A percentile compares a stretch with the other conserved stretches of the same genome.
Conservation (phyloP, 139 green algal species). For the Micractinium sp. region DNA sequence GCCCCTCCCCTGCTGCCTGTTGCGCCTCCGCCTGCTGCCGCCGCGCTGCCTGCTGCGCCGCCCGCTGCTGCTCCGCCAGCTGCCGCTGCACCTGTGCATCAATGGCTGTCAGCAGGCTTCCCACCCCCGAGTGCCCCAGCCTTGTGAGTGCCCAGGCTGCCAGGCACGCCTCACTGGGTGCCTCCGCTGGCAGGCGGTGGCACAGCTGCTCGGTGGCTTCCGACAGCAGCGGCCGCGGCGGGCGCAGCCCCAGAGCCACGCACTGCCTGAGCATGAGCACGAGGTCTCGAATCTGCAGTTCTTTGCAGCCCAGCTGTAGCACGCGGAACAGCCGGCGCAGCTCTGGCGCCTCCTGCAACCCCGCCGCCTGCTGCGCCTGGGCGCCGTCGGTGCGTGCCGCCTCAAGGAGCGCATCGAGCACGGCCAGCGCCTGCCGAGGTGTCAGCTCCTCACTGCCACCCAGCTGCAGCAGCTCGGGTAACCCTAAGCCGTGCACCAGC, state of each 20-base stretch:
- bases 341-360: not conserved
- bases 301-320: not conserved
- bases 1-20: not conserved
- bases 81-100: not conserved
- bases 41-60: no score
- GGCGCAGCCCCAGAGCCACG: not conserved
- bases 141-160: conserved; percentile 10
- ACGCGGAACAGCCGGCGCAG: not conserved
- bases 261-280: not conserved
- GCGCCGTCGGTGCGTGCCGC: not conserved
- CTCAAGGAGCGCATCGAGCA: not conserved
- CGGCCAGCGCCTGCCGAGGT: not conserved
- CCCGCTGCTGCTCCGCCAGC: not conserved
- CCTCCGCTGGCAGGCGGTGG: not conserved
- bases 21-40: not conserved
- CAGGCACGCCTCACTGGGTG: not conserved
- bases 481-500: not conserved
- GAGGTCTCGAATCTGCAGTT: conserved; percentile 2
- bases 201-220: not conserved
- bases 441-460: not conserved
- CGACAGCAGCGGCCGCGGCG: not conserved
- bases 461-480: not conserved
- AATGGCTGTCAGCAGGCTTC: conserved; percentile 12
- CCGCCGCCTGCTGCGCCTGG: no score
- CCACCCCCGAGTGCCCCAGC: not conserved